Conservation (phyloP, 352 stramenopile genomes). For the Globisporangium spiculum region DNA sequence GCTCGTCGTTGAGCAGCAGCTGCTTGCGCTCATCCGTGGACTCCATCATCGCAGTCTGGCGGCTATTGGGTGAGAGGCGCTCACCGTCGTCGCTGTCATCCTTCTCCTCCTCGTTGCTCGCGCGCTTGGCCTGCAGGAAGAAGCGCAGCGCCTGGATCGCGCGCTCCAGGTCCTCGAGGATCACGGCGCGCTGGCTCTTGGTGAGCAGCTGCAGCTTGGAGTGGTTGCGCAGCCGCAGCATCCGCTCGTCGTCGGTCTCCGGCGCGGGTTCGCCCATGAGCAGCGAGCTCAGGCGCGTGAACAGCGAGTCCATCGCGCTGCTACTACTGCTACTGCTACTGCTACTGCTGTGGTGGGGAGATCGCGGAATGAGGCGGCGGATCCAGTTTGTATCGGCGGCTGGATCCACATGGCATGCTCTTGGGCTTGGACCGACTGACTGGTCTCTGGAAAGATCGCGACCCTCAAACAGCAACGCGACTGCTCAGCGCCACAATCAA, state of each 20-base stretch:
- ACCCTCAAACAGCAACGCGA: background rate
- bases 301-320: conserved; percentile 50
- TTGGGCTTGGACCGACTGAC: background rate
- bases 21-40: conserved; percentile 68
- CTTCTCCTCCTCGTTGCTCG: conserved; percentile 11
- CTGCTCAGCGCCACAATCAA: background rate
- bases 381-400: background rate
- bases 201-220: conserved; percentile 61
- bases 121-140: conserved; percentile 42
- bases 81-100: conserved; percentile 18
- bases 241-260: conserved; percentile 52
- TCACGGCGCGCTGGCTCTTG: conserved; percentile 73
- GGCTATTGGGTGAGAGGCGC: conserved; percentile 14
- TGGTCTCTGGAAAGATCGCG: conserved; percentile 14
- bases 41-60: conserved; percentile 57
- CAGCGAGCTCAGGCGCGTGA: conserved; percentile 45
- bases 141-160: conserved; percentile 55
- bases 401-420: background rate
- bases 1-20: conserved; percentile 68
- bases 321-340: background rate
- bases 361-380: conserved; percentile 3
- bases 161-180: conserved; percentile 79
- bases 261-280: conserved; percentile 46
- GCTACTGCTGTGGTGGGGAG: too few relatives aligned
- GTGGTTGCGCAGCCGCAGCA: conserved; percentile 41